Conservation (phyloP, 257 asterid species). For the Paulownia fortunei region DNA sequence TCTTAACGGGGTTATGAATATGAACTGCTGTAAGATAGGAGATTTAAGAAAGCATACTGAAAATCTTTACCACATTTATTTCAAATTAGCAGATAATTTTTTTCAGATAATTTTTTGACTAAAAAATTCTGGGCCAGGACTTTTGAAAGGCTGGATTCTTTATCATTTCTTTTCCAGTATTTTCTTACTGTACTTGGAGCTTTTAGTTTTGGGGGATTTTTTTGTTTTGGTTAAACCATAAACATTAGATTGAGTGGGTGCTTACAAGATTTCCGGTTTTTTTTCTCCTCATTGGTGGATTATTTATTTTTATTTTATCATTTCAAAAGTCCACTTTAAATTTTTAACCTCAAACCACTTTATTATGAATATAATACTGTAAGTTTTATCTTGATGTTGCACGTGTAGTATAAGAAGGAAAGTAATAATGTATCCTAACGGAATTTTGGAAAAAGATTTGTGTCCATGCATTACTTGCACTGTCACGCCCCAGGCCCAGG, state of each 20-base stretch:
- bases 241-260: background rate
- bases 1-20: slow-evolving; percentile 8
- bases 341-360: too few relatives aligned
- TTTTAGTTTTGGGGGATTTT: background rate
- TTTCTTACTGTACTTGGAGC: background rate
- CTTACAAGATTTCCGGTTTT: background rate
- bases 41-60: background rate
- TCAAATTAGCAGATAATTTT: slow-evolving; percentile 20
- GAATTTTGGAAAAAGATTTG: background rate
- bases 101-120: background rate
- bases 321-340: background rate
- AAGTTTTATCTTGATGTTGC: background rate
- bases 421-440: background rate
- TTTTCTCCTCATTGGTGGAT: background rate
- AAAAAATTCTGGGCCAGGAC: background rate
- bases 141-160: background rate
- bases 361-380: slow-evolving; percentile 14
- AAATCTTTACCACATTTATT: background rate
- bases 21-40: background rate
- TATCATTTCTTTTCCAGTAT: slow-evolving; percentile 1
- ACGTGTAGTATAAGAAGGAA: slow-evolving; percentile 7
- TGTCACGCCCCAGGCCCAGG: too few relatives aligned
- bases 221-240: slow-evolving; percentile 22
- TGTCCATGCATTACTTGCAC: slow-evolving; percentile 3
- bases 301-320: background rate